phyloP scores from a whole-genome alignment of 2,329 filamentous ascomycete species.

The Fusarium tanahbumbuense region DNA sequence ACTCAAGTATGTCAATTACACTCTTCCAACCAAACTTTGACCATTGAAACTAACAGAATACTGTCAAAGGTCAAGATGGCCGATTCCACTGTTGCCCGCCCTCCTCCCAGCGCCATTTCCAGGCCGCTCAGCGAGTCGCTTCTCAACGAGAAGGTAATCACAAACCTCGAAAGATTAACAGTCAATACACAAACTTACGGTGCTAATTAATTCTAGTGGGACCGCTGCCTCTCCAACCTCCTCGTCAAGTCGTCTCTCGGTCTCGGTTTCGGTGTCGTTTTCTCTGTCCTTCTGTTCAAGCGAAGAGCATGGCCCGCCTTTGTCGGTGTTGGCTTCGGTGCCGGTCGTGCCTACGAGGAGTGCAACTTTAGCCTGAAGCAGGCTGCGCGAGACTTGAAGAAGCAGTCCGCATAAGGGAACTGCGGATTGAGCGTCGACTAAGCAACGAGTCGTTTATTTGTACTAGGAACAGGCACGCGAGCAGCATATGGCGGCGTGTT shows the following conservation, averaged over 20 bases:
- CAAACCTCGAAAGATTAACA: not conserved
- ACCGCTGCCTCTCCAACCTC: conserved; percentile 96
- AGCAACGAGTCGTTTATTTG: conserved; percentile 33
- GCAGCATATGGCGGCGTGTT: conserved; percentile 43
- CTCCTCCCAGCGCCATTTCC: conserved; percentile 73
- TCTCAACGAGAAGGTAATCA: conserved; percentile 94
- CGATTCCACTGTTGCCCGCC: conserved; percentile 59
- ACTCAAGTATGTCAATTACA: conserved; percentile 43
- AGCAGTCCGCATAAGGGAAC: conserved; percentile 55
- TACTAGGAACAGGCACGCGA: conserved; percentile 42
- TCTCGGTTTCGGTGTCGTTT: conserved; percentile 96
- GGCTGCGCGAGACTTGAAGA: conserved; percentile 68
- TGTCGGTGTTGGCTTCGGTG: conserved; percentile 92
- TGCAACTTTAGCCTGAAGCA: conserved; percentile 85
- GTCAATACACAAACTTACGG: not conserved
- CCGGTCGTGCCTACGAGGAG: conserved; percentile 97
- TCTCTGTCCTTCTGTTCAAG: conserved; percentile 98
- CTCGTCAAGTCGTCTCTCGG: conserved; percentile 97
- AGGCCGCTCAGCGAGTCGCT: conserved; percentile 97
- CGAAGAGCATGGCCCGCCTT: conserved; percentile 98
- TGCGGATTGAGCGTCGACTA: conserved; percentile 1
- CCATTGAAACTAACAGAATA: conserved; percentile 40
- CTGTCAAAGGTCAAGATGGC: conserved; percentile 59
- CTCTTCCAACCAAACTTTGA: not conserved
- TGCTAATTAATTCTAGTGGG: conserved; percentile 75